These are phyloP conservation scores for Nakaseomyces delphensis DNA, from an alignment of 1,139 yeast genomes.

Conservation along the genomic window DNA sequence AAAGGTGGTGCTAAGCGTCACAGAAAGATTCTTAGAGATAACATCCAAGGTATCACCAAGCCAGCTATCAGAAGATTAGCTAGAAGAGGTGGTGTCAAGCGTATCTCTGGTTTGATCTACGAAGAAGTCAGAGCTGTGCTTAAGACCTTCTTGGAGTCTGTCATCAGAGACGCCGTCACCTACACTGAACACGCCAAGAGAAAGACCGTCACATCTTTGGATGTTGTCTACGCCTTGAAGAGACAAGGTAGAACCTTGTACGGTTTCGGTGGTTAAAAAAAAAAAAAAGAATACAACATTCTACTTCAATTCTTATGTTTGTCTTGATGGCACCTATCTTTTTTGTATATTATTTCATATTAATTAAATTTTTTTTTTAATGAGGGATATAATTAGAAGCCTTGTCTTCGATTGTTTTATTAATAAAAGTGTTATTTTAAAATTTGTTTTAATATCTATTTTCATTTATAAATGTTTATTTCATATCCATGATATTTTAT, in stretches of 20 bases:
- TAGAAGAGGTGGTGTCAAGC: conserved; percentile 99
- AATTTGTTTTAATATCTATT: background rate
- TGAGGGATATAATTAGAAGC: conserved; percentile 3
- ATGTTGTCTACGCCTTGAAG: conserved; percentile 98
- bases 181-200: conserved; percentile 99
- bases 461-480: background rate
- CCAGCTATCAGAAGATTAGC: conserved; percentile 99
- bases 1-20: conserved; percentile 99
- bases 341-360: background rate
- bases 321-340: conserved; percentile 1
- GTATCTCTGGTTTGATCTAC: conserved; percentile 97
- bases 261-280: conserved; percentile 95
- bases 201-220: conserved; percentile 98
- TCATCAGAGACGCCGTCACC: conserved; percentile 97
- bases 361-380: background rate
- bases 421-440: background rate
- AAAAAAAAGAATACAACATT: background rate
- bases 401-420: background rate
- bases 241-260: conserved; percentile 99
- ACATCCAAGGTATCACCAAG: conserved; percentile 99
- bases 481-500: background rate
- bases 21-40: conserved; percentile 98
- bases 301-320: background rate
- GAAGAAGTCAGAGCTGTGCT: conserved; percentile 98
- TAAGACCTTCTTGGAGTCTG: conserved; percentile 92